Base-by-base conservation (phyloP, 2,329 filamentous ascomycete species). In the Akanthomyces dipterigenus region DNA sequence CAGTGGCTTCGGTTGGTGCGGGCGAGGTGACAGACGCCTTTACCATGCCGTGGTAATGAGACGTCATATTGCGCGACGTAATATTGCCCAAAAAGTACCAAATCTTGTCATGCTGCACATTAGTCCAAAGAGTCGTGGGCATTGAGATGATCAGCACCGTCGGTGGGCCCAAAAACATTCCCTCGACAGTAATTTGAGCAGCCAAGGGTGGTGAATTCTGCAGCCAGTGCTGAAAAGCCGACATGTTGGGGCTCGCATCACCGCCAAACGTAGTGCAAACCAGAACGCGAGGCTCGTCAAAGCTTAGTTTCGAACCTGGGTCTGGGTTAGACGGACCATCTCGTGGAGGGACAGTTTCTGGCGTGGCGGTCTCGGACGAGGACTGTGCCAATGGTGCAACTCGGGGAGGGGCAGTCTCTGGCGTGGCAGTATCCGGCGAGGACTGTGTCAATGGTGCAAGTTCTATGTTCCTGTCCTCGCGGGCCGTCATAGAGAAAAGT, bases 191-290 rank as follows among this genome's bases (percentile, higher is more conserved):
- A 61, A 88, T 83, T 65, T 82, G 84, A 18, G 81, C 78, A 1
- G 82, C 81, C 3, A 83, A 77, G 0, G 80, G 72, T 1, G 85
- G 83, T 1, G 80, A 80, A 65, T 83, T 82, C 50, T 84, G 80
- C n/a, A 88, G 76, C 85, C 85, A 88, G 64, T 86, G 81, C 62
- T 86, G 82, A 69, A 87, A 88, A 62, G 80, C 86, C 3, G 82
- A 80, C 84, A 88, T 87, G 64, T 88, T 84, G 14, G 83, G 78
- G 65, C 82, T 87, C 3, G 84, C 82, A 65, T 88, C 85, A 31
- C 85, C 85, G 31, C 87, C 82, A 68, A 87, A 88, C 0, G 85
- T 88, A 0, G 85, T 88, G 69, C 85, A 88, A 1, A 87, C 85
- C 12, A 88, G 73, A n/a, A 87, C 82, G 64, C 85, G 78, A 9